Conservation (phyloP, 176 grass and related monocot genomes). For the Eremochloa ophiuroides region DNA sequence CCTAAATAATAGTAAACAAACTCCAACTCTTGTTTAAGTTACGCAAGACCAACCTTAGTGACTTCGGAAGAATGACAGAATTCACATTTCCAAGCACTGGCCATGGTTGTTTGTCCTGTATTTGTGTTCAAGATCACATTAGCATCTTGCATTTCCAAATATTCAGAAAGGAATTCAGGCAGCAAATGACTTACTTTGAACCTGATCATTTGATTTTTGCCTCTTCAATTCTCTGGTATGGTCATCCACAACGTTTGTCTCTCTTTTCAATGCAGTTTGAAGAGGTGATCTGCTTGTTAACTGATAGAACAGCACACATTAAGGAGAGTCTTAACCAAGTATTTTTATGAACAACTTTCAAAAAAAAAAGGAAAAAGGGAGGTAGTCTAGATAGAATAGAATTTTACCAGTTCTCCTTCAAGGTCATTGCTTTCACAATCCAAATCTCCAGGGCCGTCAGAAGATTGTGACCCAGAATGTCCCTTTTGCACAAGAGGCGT, state of each 20-base stretch:
- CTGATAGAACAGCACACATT: slow-evolving; percentile 30
- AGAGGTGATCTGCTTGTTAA: slow-evolving; percentile 36
- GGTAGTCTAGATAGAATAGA: background rate
- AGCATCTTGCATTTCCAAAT: background rate
- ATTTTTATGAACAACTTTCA: background rate
- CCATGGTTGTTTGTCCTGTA: slow-evolving; percentile 35
- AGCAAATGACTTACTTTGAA: slow-evolving; percentile 35
- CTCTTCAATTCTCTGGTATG: slow-evolving; percentile 59
- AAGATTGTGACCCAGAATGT: slow-evolving; percentile 53
- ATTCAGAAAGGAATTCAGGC: background rate
- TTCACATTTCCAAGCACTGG: slow-evolving; percentile 42
- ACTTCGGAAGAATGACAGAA: slow-evolving; percentile 68
- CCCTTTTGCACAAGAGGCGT: slow-evolving; percentile 37
- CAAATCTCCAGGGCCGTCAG: slow-evolving; percentile 47
- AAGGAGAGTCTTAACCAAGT: background rate
- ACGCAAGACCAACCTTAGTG: slow-evolving; percentile 41
- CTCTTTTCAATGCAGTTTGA: slow-evolving; percentile 43
- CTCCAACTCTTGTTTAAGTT: slow-evolving; percentile 11
- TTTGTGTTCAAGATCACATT: background rate
- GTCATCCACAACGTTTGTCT: slow-evolving; percentile 16
- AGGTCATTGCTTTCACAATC: slow-evolving; percentile 73
- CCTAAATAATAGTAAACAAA: background rate
- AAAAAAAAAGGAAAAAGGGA: background rate
- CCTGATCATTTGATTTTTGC: slow-evolving; percentile 43
- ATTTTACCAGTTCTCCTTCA: slow-evolving; percentile 63